Evolutionary conservation across 176 grass and related monocot genomes (phyloP), one percentile per base, ranked within the genome.

Genomic region (Typha latifolia): DNA sequence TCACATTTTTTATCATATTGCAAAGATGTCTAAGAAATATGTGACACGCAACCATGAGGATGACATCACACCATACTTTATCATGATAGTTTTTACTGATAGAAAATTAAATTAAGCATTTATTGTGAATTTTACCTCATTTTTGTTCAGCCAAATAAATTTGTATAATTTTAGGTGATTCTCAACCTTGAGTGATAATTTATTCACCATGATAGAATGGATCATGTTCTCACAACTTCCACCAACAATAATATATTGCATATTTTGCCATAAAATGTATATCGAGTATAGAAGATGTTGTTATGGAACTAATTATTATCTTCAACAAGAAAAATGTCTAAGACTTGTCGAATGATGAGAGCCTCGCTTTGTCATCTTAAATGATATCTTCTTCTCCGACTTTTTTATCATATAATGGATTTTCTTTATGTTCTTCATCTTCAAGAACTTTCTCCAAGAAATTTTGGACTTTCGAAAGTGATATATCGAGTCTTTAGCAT

Each of bases 241-340:
- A 2, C 16, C 16, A 32, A 65, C 32, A 32, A 32, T 32, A 1
- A 32, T 32, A 32, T 32, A 65, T 64, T 63, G 15, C 61, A 66
- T 31, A 52, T 15, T 8, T 74, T 74, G 16, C 48, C 47, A 34
- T 76, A 21, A 15, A 23, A 76, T 7, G 62, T 76, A 12, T 47
- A 76, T 14, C 20, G 22, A 13, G 61, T 63, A 23, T 73, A 14
- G 62, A 73, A 73, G 24, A 73, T 62, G 16, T 27, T 73, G 27
- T 63, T 73, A 0, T 15, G 2, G 11, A 73, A 4, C 26, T 27
- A 73, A 27, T 18, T 6, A 6, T 73, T 52, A 20, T 49, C 31
- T 8, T 19, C 11, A 13, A 18, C 12, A 4, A 18, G 2, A 16
- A 13, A 16, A 18, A 7, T 7, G 51, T 13, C 16, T 18, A 55